Base-by-base conservation (phyloP, 2,329 filamentous ascomycete species). In the Neobulgaria alba region DNA sequence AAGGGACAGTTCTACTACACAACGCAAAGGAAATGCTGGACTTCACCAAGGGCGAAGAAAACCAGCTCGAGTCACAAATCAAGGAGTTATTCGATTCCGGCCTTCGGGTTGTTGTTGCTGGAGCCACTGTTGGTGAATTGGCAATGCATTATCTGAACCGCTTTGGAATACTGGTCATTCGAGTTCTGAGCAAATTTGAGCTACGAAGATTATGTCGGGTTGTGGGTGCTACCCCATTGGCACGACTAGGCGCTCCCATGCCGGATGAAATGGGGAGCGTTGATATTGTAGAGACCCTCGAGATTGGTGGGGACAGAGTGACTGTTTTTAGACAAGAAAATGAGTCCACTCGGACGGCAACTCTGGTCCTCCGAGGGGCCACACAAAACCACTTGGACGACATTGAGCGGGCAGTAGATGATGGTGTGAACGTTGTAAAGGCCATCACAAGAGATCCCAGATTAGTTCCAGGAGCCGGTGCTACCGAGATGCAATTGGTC, bases 11-110 rank as follows among this genome's bases (percentile, higher is more conserved):
- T 33, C 75, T 98, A 38, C 67, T 98, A 57, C 87, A 98, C 68
- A 98, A 95, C 61, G 90, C 90, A 45, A 85, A 96, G 71, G 92
- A 98, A 68, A 96, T 98, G 86, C 75, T 96, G 61, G 84, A 96
- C 62, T 98, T 96, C 67, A 95, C 87, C 57, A 95, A 89, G 71
- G 93, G 92, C 48, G 92, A 98, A 69, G 92, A 98, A 69, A 68
- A 72, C 41, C 90, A 95, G 63, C 79, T 98, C 36, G 92, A 98
- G 69, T 73, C 80, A 33, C 73, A 82, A 37, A 85, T 98, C 70
- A 96, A 96, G 73, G 89, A 95, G 66, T 77, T 98, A 16, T 81
- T 95, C 64, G 92, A 98, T 62, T 90, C 87, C 23, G 92, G 92
- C 33, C 67, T 98, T 49, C 79, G 92, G 42, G 93, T 98, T 14